These are phyloP conservation scores for Trametes cingulata DNA, from an alignment of 768 basidiomycete genomes.

Conservation along the genomic window DNA sequence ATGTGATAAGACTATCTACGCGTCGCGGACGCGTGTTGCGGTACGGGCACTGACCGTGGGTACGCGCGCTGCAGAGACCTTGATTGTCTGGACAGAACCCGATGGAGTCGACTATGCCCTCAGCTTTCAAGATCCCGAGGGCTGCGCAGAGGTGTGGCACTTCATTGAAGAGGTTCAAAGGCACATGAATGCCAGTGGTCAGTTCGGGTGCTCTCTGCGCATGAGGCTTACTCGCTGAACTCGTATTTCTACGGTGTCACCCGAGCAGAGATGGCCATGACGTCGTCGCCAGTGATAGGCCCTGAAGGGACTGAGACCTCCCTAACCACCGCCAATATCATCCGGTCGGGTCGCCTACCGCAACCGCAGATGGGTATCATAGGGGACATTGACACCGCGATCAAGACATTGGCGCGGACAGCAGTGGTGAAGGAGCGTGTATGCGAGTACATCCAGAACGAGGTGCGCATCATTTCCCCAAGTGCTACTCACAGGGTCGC, in stretches of 20 bases:
- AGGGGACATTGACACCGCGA: slow-evolving; percentile 73
- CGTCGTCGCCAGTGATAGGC: slow-evolving; percentile 63
- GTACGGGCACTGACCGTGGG: background rate
- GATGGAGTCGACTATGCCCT: slow-evolving; percentile 93
- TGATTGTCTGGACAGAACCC: slow-evolving; percentile 99
- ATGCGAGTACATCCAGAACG: slow-evolving; percentile 84
- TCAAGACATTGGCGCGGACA: slow-evolving; percentile 75
- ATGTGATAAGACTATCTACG: slow-evolving; percentile 31
- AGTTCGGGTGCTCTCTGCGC: slow-evolving; percentile 28
- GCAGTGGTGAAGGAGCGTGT: slow-evolving; percentile 76
- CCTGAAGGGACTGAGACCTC: slow-evolving; percentile 62
- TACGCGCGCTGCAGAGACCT: slow-evolving; percentile 64
- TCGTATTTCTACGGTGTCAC: slow-evolving; percentile 7
- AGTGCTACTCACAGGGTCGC: background rate
- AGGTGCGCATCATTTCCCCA: slow-evolving; percentile 52
- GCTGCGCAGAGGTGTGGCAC: slow-evolving; percentile 96
- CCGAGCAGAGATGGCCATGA: slow-evolving; percentile 46
- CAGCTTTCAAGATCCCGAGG: slow-evolving; percentile 95
- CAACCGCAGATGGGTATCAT: slow-evolving; percentile 76
- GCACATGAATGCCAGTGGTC: slow-evolving; percentile 70
- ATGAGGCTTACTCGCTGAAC: background rate
- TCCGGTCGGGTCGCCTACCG: slow-evolving; percentile 74
- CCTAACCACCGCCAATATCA: slow-evolving; percentile 61
- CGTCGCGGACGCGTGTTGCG: slow-evolving; percentile 10
- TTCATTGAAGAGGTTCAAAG: slow-evolving; percentile 92